Percentiles rank a stretch among this genome's conserved stretches.
Evolutionary conservation across 192 early-diverging fungal species (phyloP).

Genomic region (Lobulomyces angularis): DNA sequence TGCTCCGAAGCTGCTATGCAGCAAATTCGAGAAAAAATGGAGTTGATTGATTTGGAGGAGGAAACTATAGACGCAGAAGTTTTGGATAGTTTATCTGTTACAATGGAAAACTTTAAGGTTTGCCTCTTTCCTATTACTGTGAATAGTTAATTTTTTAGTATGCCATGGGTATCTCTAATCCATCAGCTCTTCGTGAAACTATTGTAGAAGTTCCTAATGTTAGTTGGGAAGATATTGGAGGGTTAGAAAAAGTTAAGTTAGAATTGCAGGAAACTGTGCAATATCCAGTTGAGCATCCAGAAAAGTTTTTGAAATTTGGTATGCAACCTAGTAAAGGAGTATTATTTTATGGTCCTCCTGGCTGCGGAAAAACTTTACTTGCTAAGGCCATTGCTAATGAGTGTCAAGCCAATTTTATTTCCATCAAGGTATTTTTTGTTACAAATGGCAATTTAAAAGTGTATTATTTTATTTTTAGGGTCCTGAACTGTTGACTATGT

Average conservation of each 20-base stretch:
- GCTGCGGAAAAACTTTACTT: conserved; percentile 94
- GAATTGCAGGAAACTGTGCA: conserved; percentile 98
- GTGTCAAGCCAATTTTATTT: conserved; percentile 99
- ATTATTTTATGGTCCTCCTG: conserved; percentile 96
- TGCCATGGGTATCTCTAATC: conserved; percentile 86
- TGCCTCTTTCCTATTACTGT: conserved; percentile 11
- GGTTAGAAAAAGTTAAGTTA: conserved; percentile 92
- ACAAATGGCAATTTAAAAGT: neutral
- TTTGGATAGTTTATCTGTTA: conserved; percentile 85
- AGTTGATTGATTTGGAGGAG: conserved; percentile 92
- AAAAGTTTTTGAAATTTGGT: conserved; percentile 99
- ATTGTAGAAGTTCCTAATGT: conserved; percentile 92
- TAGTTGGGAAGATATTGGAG: conserved; percentile 94
- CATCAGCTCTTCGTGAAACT: conserved; percentile 96
- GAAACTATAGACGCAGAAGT: conserved; percentile 97
- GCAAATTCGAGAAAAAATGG: conserved; percentile 99
- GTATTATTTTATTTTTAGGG: conserved; percentile 33
- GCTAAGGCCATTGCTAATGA: conserved; percentile 99
- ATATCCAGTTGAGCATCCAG: conserved; percentile 97
- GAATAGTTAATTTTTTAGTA: conserved; percentile 31
- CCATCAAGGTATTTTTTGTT: conserved; percentile 61
- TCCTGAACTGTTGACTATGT: conserved; percentile 98
- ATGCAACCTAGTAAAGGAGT: conserved; percentile 95
- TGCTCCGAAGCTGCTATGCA: conserved; percentile 99
- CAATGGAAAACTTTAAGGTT: conserved; percentile 93